phyloP scores from a whole-genome alignment of 2,329 filamentous ascomycete species.

The Alternaria longipes region DNA sequence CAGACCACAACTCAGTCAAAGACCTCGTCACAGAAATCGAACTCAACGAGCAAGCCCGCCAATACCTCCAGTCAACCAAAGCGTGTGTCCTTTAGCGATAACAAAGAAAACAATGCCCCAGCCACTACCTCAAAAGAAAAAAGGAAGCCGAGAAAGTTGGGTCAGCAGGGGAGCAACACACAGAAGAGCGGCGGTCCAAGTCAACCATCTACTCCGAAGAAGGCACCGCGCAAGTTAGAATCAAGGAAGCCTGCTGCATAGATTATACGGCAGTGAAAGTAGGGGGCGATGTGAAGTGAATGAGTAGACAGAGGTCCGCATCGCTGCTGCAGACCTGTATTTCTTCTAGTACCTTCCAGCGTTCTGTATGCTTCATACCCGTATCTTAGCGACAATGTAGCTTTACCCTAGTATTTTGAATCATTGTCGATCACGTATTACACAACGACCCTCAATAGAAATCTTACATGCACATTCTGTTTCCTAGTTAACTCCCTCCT shows the following conservation, averaged over 20 bases:
- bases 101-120: slow-evolving; percentile 30
- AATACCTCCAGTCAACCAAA: slow-evolving; percentile 11
- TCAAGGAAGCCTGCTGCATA: slow-evolving; percentile 28
- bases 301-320: neutral
- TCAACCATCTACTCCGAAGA: slow-evolving; percentile 18
- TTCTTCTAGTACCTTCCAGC: neutral
- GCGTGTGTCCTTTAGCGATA: slow-evolving; percentile 14
- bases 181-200: neutral
- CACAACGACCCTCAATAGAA: no score
- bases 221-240: slow-evolving; percentile 39
- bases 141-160: slow-evolving; percentile 41
- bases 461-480: no score
- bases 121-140: slow-evolving; percentile 18
- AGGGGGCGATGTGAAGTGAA: neutral
- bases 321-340: neutral
- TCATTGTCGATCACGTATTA: neutral
- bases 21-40: slow-evolving; percentile 12
- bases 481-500: no score
- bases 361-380: neutral
- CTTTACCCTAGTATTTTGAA: neutral
- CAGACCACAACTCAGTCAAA: neutral
- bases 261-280: neutral
- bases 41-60: slow-evolving; percentile 18
- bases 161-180: slow-evolving; percentile 20
- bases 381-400: neutral